These are phyloP conservation scores for Pluteus cervinus DNA, from an alignment of 768 basidiomycete species.

Conservation along the genomic window DNA sequence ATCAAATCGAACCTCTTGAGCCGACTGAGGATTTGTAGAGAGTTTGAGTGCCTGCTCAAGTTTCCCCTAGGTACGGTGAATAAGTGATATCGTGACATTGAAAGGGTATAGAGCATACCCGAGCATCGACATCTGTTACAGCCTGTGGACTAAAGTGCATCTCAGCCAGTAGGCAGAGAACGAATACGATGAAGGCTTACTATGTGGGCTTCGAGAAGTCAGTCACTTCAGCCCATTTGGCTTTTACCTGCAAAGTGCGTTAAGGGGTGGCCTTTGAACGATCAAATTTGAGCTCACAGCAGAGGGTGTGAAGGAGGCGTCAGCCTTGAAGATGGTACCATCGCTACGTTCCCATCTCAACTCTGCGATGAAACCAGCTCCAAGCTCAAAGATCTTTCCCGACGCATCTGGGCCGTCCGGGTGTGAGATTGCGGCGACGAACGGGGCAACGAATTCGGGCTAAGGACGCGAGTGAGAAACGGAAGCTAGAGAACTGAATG, in stretches of 20 bases:
- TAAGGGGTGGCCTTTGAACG: constrained; percentile 1
- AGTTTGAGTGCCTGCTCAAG: constrained; percentile 60
- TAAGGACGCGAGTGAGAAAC: constrained; percentile 19
- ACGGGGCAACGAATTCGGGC: constrained; percentile 91
- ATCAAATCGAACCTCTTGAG: constrained; percentile 71
- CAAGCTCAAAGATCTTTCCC: constrained; percentile 86
- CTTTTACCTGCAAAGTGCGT: constrained; percentile 54
- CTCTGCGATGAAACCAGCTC: constrained; percentile 88
- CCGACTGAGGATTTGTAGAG: constrained; percentile 63
- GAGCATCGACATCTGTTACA: constrained; percentile 55
- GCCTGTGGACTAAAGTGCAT: constrained; percentile 49
- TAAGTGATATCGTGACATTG: neutral
- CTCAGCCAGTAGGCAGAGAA: neutral
- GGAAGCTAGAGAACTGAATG: neutral
- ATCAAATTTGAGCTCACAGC: constrained; percentile 46
- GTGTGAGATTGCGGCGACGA: constrained; percentile 84
- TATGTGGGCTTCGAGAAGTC: constrained; percentile 71
- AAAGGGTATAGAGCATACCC: constrained; percentile 27
- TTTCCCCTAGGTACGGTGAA: constrained; percentile 32
- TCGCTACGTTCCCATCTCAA: constrained; percentile 90
- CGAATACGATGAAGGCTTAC: constrained; percentile 35
- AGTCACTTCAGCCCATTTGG: constrained; percentile 74
- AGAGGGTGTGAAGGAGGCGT: constrained; percentile 87
- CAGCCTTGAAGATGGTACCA: constrained; percentile 85
- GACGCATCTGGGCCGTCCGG: constrained; percentile 76